Conservation (phyloP, 2,329 filamentous ascomycete genomes). For the Aureobasidium pullulans region DNA sequence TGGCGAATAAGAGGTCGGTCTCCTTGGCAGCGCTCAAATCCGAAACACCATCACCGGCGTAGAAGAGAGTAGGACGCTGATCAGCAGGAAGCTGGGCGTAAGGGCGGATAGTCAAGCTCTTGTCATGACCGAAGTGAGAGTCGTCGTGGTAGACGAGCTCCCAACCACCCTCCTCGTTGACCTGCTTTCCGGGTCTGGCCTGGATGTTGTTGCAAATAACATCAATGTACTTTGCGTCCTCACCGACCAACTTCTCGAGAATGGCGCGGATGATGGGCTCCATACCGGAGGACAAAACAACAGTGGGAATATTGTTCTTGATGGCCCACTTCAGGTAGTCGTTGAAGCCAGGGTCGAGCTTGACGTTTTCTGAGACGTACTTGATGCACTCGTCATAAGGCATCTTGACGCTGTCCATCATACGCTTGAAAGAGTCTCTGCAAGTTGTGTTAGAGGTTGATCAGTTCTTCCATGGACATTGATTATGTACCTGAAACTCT, state of each 20-base stretch:
- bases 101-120: conserved; percentile 81
- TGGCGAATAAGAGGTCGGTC: conserved; percentile 89
- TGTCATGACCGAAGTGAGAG: conserved; percentile 91
- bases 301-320: conserved; percentile 78
- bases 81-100: conserved; percentile 65
- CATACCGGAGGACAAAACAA: conserved; percentile 91
- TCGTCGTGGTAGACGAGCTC: conserved; percentile 83
- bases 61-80: conserved; percentile 76
- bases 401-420: conserved; percentile 79
- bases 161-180: conserved; percentile 80
- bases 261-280: conserved; percentile 80
- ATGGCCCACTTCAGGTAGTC: conserved; percentile 81
- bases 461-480: neutral
- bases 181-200: conserved; percentile 58
- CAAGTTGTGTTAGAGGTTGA: neutral
- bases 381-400: conserved; percentile 78
- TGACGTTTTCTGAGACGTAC: conserved; percentile 72
- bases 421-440: conserved; percentile 74
- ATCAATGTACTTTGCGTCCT: conserved; percentile 68
- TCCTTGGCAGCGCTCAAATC: conserved; percentile 88
- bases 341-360: conserved; percentile 80
- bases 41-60: conserved; percentile 89
- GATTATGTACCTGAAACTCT: conserved; percentile 57
- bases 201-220: conserved; percentile 83
- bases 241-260: conserved; percentile 72